Evolutionary conservation across 2,329 filamentous ascomycete genomes (phyloP).

Genomic region (Diaporthe aspalathi): DNA sequence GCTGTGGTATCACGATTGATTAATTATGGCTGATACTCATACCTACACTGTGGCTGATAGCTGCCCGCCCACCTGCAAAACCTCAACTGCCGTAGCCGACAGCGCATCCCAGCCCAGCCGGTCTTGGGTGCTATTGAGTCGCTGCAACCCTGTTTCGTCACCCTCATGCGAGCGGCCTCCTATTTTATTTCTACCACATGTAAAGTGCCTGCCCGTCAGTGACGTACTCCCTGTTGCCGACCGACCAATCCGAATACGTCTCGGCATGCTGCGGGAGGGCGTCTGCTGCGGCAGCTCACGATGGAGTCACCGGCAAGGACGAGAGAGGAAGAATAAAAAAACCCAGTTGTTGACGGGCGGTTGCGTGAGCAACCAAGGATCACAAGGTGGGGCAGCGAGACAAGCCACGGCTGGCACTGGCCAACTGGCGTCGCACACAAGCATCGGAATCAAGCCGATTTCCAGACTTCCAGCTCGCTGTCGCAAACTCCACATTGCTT

Average conservation of each 20-base stretch:
- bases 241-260: conserved; percentile 14
- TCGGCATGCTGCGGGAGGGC: background rate
- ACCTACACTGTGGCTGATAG: too few relatives aligned
- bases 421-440: conserved; percentile 20
- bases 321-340: background rate
- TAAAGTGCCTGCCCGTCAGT: conserved; percentile 13
- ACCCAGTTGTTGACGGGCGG: conserved; percentile 26
- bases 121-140: conserved; percentile 6
- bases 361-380: conserved; percentile 27
- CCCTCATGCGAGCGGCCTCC: conserved; percentile 26
- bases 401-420: conserved; percentile 8
- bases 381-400: background rate
- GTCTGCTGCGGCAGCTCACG: conserved; percentile 3
- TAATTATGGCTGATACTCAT: conserved; percentile 3
- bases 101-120: conserved; percentile 7
- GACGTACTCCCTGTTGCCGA: conserved; percentile 14
- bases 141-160: conserved; percentile 28
- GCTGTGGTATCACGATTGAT: background rate
- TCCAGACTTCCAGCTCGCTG: conserved; percentile 11
- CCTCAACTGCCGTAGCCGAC: background rate
- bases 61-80: background rate
- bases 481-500: background rate
- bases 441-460: conserved; percentile 28
- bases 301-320: conserved; percentile 10
- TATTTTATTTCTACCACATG: conserved; percentile 22